Base-by-base conservation (phyloP, 257 asterid species). In the Ilex aquifolium region DNA sequence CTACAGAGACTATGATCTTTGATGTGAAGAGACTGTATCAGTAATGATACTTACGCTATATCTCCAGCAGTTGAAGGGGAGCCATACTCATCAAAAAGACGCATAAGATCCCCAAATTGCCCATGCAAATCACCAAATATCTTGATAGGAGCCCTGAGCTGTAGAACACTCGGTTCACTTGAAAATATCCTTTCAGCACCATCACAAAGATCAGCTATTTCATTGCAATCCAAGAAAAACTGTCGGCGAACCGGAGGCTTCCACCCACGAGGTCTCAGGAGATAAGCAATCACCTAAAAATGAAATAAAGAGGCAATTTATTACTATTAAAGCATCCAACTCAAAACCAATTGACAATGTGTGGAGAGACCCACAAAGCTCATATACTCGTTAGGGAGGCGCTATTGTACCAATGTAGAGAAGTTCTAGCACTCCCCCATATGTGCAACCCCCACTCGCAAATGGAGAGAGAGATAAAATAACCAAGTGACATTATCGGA, bases 241-340 rank as follows among this genome's bases (percentile, higher is more conserved):
- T 94, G 97, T 29, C 99, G 80, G 50, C 84, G 85, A 62, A 94
- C 99, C 27, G 99, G 99, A 67, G 97, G 99, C 80, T 90, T 94
- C 99, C 99, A 94, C 63, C 99, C 99, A 64, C 97, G 97, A 68
- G 99, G 99, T 72, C 90, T 90, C 65, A 94, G 60, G 65, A 94
- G 96, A 82, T 94, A 93, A 52, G 93, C 86, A 69, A 94, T 72
- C 85, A 94, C 93, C 99, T 94, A 80, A 56, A 62, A 56, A 44
- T 71, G 48, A 50, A 56, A n/a, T n/a, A 64, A 55, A 57, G 32
- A 44, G 54, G 57, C 13, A 8, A 31, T 17, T 27, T 21, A 21
- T 1, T 50, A 31, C 21, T 12, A 65, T 57, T 51, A 44, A 52
- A 44, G 4, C 14, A 8, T 16, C 27, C 27, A 21, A 21, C 27